Base-by-base conservation (phyloP, 2,329 filamentous ascomycete genomes). In the Hysterium pulicare region DNA sequence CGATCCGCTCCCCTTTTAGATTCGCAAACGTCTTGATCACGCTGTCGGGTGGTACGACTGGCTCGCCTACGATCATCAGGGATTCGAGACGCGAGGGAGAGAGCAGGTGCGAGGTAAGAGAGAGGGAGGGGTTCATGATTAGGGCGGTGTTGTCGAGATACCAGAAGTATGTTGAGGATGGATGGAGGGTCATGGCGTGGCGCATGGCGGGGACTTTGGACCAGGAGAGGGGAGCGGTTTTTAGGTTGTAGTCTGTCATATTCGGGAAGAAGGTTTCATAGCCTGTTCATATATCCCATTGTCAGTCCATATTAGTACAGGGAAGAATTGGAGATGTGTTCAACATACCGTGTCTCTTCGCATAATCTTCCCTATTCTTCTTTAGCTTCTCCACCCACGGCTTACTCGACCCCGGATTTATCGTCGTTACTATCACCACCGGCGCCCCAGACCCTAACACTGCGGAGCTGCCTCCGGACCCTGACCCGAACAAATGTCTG, bases 1-100 rank as follows among this genome's bases (percentile, higher is more conserved):
- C 87, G 32, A 95, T 82, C 42, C 90, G 79, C 33, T 86, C 76
- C 26, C 83, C 84, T 48, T 81, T 82, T n/a, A 95, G 73, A 60
- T 95, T 84, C 13, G 79, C 73, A 62, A 95, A 95, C 0, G 94
- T 97, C 73, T 87, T 91, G 71, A 98, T 97, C 56, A 98, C 90
- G 70, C 89, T 95, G 69, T 96, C 89, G 0, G 94, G 93, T 2
- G 91, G 93, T 7, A 97, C 91, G 38, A 98, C 82, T 5, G 93
- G 82, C 41, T 83, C 77, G 65, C 95, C 87, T 63, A 83, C 86
- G 55, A 93, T 80, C 88, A 97, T 96, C 43, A 87, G 65, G 17
- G 74, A 75, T 58, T 94, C 86, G 36, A 98, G 75, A 42, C 75
- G 79, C 40, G 73, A 71, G 9, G 82, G 70, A 9, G 81, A 73